Base-by-base conservation (phyloP, 2,329 filamentous ascomycete genomes). In the Fusarium tuaranense region DNA sequence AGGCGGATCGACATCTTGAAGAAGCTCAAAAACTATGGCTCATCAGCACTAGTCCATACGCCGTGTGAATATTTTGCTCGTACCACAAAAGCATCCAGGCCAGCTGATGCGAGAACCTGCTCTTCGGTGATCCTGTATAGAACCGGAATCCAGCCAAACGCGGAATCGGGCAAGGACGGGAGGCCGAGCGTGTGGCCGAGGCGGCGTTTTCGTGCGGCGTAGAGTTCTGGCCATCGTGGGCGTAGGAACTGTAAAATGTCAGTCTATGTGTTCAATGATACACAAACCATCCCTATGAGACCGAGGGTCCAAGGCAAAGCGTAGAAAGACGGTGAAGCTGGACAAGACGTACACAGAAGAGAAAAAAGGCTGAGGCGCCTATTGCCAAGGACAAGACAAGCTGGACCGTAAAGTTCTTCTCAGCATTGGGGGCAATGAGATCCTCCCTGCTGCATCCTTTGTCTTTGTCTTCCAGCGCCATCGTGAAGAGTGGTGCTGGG, bases 1-100 rank as follows among this genome's bases (percentile, higher is more conserved):
- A 98, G 93, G 72, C 93, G 94, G 75, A 95, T 94, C 14, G 96
- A 93, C 91, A 98, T 97, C 82, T 95, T 97, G 88, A 98, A 98
- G 84, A 99, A 99, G 18, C 93, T 90, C 16, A 99, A 88, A 81
- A 99, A 98, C 89, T 85, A 30, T 18, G 12, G 7, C n/a, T 12
- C 3, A 65, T 82, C 64, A 80, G 70, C 63, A 62, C 44, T 2
- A 9, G 10, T 8, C 9, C 36, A 14, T 5, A n/a, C 16, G 7
- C 14, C 27, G 16, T 36, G 10, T 14, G 18, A 6, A 55, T 3
- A 27, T 25, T 8, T 51, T 46, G 16, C 25, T 86, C 89, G 77
- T 84, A 94, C 93, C 75, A 98, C 97, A 84, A 94, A 99, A 61
- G 97, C 97, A 85, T 99, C 97, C 60, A 99, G 89, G 0, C 97